These are phyloP conservation scores for Ophiostoma ulmi DNA, from an alignment of 2,329 filamentous ascomycete genomes.

Conservation along the genomic window DNA sequence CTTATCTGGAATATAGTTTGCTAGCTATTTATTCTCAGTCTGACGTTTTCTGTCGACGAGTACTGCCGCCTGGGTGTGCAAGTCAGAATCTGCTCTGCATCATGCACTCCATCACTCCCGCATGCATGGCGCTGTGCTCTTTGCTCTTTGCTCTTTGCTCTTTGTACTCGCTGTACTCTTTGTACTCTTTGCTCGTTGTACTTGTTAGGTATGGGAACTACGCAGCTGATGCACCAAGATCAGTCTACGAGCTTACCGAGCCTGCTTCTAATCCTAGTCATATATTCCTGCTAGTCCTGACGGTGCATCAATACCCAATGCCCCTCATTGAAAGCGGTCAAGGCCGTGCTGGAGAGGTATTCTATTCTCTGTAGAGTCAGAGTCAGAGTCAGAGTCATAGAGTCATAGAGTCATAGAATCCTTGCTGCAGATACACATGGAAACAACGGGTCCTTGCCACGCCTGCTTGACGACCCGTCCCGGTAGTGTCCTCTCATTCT, in stretches of 20 bases:
- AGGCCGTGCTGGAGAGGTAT: neutral
- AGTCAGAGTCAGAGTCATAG: neutral
- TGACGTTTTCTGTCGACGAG: neutral
- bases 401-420: neutral
- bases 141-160: too few relatives aligned
- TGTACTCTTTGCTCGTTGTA: too few relatives aligned
- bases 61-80: neutral
- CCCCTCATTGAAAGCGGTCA: slow-evolving; percentile 3
- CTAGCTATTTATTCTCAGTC: neutral
- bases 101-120: slow-evolving; percentile 7
- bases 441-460: slow-evolving; percentile 7
- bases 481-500: slow-evolving; percentile 11
- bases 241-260: neutral
- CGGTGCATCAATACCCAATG: slow-evolving; percentile 1
- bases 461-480: neutral
- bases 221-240: neutral
- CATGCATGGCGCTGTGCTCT: neutral
- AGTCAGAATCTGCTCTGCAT: slow-evolving; percentile 15
- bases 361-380: neutral
- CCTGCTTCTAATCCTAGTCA: neutral
- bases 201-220: slow-evolving; percentile 1
- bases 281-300: neutral
- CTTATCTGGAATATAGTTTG: too few relatives aligned
- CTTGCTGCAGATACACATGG: neutral
- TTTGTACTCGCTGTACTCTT: too few relatives aligned